Conservation (phyloP, 164 flowering plant genomes). For the Vitis riparia region DNA sequence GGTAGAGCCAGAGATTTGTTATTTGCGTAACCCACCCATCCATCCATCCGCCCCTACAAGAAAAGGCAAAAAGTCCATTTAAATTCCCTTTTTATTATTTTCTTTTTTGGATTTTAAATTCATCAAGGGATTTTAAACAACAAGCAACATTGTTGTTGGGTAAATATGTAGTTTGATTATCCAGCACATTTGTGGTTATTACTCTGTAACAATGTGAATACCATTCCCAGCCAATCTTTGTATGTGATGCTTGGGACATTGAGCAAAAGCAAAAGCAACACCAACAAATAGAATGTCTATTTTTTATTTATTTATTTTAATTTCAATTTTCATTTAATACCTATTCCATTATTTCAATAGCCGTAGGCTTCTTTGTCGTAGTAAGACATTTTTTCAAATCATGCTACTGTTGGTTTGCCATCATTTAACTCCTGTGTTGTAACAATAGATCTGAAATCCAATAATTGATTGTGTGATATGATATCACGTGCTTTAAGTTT, state of each 20-base stretch:
- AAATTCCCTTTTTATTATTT: not conserved
- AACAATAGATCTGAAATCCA: no score
- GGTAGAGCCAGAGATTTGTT: no score
- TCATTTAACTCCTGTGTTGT: no score
- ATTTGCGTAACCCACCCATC: no score
- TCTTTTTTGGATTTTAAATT: not conserved
- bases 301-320: not conserved
- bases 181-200: not conserved
- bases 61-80: not conserved
- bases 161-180: not conserved
- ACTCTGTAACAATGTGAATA: constrained; percentile 8
- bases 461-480: no score
- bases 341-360: no score
- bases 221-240: not conserved
- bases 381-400: no score
- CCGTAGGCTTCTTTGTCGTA: no score
- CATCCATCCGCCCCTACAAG: not conserved
- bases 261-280: not conserved
- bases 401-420: no score
- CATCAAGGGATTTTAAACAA: not conserved
- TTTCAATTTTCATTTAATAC: not conserved
- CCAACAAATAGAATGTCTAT: not conserved
- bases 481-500: no score
- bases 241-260: not conserved
- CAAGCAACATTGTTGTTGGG: constrained; percentile 1